Base-by-base conservation (phyloP, 148 eudicot genomes). In the Hydrangea macrophylla region DNA sequence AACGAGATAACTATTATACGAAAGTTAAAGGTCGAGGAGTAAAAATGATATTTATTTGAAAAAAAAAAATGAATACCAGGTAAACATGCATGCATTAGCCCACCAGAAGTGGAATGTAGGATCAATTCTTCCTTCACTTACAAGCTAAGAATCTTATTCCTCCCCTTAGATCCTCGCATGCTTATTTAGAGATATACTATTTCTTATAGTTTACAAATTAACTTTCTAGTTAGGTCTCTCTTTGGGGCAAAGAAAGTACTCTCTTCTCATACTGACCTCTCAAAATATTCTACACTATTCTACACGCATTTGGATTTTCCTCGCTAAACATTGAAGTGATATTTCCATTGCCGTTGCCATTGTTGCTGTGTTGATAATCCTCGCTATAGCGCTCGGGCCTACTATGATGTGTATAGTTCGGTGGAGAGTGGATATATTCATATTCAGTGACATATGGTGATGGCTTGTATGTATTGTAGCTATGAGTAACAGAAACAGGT, bases 281-380 rank as follows among this genome's bases (percentile, higher is more conserved):
- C 56, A 36, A 0, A 60, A 39, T 40, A 48, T 68, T 76, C 78
- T 85, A 85, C 69, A 72, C 85, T 76, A 88, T 88, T 70, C 79
- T 85, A 81, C 98, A 93, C 32, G 98, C 90, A 79, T 93, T 93
- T 66, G 98, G 98, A 79, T 93, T 93, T 76, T 90, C 98, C 44
- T 93, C 96, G 55, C 98, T 93, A 83, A 93, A 90, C 35, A 93
- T 73, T 44, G 96, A 86, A 70, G 73, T 67, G 67, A 74, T 79
- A 70, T 81, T 86, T 58, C 96, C 88, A 66, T 83, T 80, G 40
- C n/a, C n/a, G n/a, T n/a, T n/a, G n/a, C 67, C 75, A 64, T 58
- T 69, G 67, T 37, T 48, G 6, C 75, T 62, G 71, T 71, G 51
- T 72, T 69, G 68, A 76, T 75, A 73, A 27, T 76, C 80, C 18